Evolutionary conservation across 208 protist species (phyloP), one percentile per base, ranked within the genome.

Genomic region (Entamoeba moshkovskii): DNA sequence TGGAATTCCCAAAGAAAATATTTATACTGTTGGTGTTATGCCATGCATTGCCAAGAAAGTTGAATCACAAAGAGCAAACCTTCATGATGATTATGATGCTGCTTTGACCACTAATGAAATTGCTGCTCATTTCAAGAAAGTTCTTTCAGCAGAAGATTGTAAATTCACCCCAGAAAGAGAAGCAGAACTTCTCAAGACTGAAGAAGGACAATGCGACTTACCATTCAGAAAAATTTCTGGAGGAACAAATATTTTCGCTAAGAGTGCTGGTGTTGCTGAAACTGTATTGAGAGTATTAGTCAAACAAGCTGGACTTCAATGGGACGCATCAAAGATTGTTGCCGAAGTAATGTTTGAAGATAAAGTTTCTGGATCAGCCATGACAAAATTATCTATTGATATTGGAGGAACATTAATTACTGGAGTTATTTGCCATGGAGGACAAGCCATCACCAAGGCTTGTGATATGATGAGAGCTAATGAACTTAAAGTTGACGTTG

Each of bases 231-330:
- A 92, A n/a, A 93, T 92, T 59, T 95, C 96, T 18, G 95, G 95
- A n/a, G 94, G 95, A 33, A 95, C 29, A 52, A 52, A 45, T 1
- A 92, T 96, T 38, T 96, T 96, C 93, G 85, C 92, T 33, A 92
- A 46, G 29, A 94, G 95, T n/a, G 96, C 95, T 46, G 96, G 96
- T 59, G 96, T 96, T n/a, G 96, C 96, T 95, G 95, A 95, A 93
- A 95, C 95, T 91, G 45, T 47, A 8, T 46, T 94, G 15, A 93
- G 45, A 38, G 95, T 48, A 42, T 49, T 95, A 42, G 48, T 85
- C 46, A 59, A 42, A 42, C 59, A 45, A 85, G 45, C 66, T 91
- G 49, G 48, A 94, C 45, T 16, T 95, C 42, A 46, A 47, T 46
- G 45, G 45, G 49, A 66, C 11, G 46, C 47, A 93, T 42, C 47